Conservation (phyloP, 1,284 basidiomycete species). For the Fomitopsis betulina region DNA sequence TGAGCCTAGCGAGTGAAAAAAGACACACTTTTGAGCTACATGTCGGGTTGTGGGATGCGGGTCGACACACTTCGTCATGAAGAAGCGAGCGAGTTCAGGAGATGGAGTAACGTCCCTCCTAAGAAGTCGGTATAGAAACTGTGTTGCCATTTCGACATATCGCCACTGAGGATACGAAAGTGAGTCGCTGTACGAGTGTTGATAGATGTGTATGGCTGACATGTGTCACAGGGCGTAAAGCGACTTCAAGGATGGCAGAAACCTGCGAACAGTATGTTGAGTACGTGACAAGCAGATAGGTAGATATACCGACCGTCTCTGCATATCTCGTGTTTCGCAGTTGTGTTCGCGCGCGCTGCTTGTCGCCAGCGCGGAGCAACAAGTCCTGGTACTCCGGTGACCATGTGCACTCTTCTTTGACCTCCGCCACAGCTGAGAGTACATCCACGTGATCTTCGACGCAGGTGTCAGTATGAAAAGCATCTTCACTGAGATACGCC, state of each 20-base stretch:
- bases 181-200: conserved; percentile 1
- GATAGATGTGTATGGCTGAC: conserved; percentile 36
- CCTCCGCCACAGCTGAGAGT: conserved; percentile 37
- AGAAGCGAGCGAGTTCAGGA: conserved; percentile 64
- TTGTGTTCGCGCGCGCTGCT: conserved; percentile 35
- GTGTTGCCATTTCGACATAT: conserved; percentile 77
- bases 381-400: conserved; percentile 40
- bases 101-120: conserved; percentile 71
- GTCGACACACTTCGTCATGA: conserved; percentile 66
- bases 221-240: conserved; percentile 64
- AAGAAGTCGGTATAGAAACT: conserved; percentile 70
- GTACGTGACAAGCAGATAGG: not conserved
- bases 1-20: not conserved
- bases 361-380: conserved; percentile 37
- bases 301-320: conserved; percentile 38
- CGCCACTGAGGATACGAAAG: conserved; percentile 63
- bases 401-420: conserved; percentile 46
- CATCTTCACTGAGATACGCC: conserved; percentile 56
- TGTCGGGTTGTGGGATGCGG: conserved; percentile 80
- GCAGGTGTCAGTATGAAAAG: conserved; percentile 57
- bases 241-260: conserved; percentile 63
- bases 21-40: conserved; percentile 51
- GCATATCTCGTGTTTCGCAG: conserved; percentile 43
- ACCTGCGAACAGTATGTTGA: conserved; percentile 36
- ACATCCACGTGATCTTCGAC: conserved; percentile 42